Percentiles rank a stretch among this genome's conserved stretches.
These are phyloP conservation scores for Alternaria brassicicola DNA, from an alignment of 2,329 filamentous ascomycete genomes.

Conservation along the genomic window DNA sequence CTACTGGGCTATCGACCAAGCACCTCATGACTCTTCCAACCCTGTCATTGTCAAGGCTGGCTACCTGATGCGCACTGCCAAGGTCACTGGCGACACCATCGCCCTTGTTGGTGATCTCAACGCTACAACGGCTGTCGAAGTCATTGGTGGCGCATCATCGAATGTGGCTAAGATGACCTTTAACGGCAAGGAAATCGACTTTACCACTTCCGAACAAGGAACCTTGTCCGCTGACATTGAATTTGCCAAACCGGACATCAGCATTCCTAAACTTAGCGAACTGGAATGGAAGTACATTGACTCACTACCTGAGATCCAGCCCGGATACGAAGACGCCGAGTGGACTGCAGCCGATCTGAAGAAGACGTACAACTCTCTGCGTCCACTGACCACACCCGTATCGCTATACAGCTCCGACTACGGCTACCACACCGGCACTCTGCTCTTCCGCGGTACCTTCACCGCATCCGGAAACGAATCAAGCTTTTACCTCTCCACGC, in stretches of 20 bases:
- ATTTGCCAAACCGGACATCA: constrained; percentile 58
- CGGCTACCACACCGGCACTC: constrained; percentile 71
- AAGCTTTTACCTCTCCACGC: constrained; percentile 62
- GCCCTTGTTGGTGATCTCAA: constrained; percentile 75
- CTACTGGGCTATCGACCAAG: constrained; percentile 67
- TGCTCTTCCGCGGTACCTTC: constrained; percentile 75
- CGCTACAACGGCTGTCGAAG: constrained; percentile 68
- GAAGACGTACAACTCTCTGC: constrained; percentile 65
- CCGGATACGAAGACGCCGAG: constrained; percentile 69
- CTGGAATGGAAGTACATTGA: constrained; percentile 74
- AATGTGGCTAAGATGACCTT: constrained; percentile 63
- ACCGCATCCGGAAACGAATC: constrained; percentile 66
- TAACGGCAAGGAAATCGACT: constrained; percentile 58
- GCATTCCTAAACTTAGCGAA: constrained; percentile 62
- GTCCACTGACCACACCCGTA: constrained; percentile 65
- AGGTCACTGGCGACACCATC: constrained; percentile 62
- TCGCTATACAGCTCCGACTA: constrained; percentile 73
- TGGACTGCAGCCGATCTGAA: constrained; percentile 68
- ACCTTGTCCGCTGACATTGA: constrained; percentile 60
- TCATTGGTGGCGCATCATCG: constrained; percentile 66
- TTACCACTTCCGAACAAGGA: constrained; percentile 52
- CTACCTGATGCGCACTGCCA: constrained; percentile 68
- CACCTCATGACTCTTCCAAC: constrained; percentile 36
- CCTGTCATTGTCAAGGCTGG: constrained; percentile 66
- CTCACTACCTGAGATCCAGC: constrained; percentile 70